Conservation (phyloP, 2,329 filamentous ascomycete species). For the Fusarium algeriense region DNA sequence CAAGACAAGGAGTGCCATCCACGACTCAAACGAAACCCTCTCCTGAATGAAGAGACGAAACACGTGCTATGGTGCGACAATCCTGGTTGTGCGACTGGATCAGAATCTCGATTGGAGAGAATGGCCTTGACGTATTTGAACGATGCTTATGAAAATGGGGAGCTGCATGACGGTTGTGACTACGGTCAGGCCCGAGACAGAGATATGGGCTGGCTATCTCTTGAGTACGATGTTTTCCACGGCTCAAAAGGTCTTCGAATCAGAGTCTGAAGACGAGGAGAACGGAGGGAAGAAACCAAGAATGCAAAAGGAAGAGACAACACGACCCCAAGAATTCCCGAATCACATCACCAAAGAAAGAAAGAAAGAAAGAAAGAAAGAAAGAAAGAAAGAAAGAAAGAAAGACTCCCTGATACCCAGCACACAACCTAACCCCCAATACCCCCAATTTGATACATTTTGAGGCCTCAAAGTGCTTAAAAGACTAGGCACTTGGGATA, state of each 20-base stretch:
- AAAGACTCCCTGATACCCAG: not conserved
- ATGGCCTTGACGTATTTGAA: constrained; percentile 7
- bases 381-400: not conserved
- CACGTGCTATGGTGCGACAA: constrained; percentile 8
- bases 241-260: not conserved
- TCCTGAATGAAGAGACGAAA: not conserved
- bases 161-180: not conserved
- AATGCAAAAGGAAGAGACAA: not conserved
- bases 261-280: too few relatives aligned
- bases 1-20: not conserved
- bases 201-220: not conserved
- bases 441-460: not conserved
- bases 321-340: not conserved
- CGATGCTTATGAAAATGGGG: not conserved
- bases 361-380: not conserved
- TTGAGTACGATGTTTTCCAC: not conserved
- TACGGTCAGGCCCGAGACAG: not conserved
- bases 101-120: not conserved
- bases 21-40: not conserved
- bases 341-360: not conserved
- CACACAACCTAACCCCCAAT: not conserved
- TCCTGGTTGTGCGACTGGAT: not conserved
- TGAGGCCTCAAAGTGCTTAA: not conserved
- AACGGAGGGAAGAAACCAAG: not conserved
- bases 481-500: not conserved